Evolutionary conservation across 257 asterid species (phyloP).

Genomic region (Salvia splendens): DNA sequence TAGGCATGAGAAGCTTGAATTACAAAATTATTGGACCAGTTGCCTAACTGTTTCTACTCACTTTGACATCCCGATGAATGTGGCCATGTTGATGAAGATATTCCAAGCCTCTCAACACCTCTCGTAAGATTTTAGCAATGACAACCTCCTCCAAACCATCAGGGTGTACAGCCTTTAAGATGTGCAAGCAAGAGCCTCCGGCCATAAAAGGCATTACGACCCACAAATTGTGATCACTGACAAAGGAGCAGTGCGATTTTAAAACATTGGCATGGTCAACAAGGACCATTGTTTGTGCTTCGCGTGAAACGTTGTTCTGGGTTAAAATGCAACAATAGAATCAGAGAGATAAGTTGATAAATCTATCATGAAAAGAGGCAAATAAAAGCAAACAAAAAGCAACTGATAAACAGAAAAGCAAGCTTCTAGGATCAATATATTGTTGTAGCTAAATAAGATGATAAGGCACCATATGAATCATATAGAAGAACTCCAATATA

Average conservation of each 20-base stretch:
- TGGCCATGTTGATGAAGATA: constrained; percentile 98
- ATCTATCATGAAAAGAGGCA: constrained; percentile 15
- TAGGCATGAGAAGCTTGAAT: constrained; percentile 13
- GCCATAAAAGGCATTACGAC: constrained; percentile 98
- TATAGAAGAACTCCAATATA: constrained; percentile 1
- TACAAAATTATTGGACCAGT: not conserved
- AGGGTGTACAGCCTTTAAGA: constrained; percentile 79
- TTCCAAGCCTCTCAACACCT: constrained; percentile 86
- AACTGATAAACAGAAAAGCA: constrained; percentile 13
- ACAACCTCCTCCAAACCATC: constrained; percentile 96
- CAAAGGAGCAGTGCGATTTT: constrained; percentile 96
- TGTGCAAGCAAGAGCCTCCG: constrained; percentile 98
- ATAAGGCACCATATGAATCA: constrained; percentile 19
- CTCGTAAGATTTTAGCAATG: constrained; percentile 89
- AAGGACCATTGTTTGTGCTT: constrained; percentile 94
- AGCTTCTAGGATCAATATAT: constrained; percentile 23
- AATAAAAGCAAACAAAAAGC: constrained; percentile 18
- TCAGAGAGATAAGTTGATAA: constrained; percentile 33
- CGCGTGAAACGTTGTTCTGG: constrained; percentile 89
- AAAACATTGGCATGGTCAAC: constrained; percentile 95
- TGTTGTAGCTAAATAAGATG: constrained; percentile 24
- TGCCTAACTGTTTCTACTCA: constrained; percentile 44
- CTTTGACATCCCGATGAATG: constrained; percentile 97
- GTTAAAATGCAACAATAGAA: constrained; percentile 32
- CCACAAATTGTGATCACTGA: constrained; percentile 88